phyloP scores from a whole-genome alignment of 2,329 filamentous ascomycete species.

The Proliferodiscus dingleyae region DNA sequence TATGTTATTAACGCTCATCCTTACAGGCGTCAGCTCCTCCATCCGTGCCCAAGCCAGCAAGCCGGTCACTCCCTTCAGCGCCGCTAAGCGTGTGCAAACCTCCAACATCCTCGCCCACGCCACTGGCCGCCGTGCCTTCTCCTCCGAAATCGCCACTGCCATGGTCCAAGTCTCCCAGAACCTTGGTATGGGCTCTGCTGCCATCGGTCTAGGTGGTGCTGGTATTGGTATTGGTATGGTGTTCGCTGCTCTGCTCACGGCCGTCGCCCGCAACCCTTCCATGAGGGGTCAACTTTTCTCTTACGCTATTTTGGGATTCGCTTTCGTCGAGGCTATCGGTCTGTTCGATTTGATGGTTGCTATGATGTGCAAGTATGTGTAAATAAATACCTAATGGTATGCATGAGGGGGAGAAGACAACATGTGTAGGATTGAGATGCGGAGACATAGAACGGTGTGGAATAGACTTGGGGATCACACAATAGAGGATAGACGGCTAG shows the following conservation, averaged over 20 bases:
- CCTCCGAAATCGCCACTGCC: conserved; percentile 81
- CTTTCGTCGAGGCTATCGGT: conserved; percentile 90
- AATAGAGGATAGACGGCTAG: conserved; percentile 5
- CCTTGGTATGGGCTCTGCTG: conserved; percentile 82
- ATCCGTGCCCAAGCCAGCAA: conserved; percentile 23
- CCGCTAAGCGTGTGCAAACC: conserved; percentile 70
- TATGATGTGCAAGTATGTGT: conserved; percentile 86
- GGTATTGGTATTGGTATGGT: conserved; percentile 95
- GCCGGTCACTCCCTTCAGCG: conserved; percentile 39
- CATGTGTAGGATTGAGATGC: background rate
- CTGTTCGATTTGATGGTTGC: conserved; percentile 88
- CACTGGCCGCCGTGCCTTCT: conserved; percentile 70
- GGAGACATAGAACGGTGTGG: background rate
- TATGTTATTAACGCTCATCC: too few species aligned
- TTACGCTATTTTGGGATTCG: conserved; percentile 92
- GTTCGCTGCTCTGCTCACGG: conserved; percentile 83
- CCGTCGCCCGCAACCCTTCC: conserved; percentile 89
- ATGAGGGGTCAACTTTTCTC: conserved; percentile 95
- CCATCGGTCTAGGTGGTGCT: conserved; percentile 87
- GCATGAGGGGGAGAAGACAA: background rate
- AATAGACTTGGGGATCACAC: background rate
- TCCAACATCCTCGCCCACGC: conserved; percentile 58
- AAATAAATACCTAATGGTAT: conserved; percentile 17
- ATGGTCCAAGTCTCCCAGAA: conserved; percentile 90
- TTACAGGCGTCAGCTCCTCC: conserved; percentile 36